Conservation (phyloP, 2,329 filamentous ascomycete genomes). For the Phyllosticta capitalensis region DNA sequence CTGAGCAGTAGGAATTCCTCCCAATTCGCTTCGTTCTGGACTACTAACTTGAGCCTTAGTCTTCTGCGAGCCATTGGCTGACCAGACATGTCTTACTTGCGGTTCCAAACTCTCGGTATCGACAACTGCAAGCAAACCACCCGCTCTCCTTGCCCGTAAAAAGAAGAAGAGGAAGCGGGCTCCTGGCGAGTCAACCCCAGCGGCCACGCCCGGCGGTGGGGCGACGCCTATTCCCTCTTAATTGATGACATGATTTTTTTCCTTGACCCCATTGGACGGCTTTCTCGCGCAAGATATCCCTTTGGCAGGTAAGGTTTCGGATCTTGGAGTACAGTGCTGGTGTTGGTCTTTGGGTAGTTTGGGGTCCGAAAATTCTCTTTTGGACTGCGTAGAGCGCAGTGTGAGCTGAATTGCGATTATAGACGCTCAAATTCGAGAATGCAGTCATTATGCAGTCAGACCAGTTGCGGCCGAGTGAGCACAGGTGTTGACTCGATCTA, state of each 20-base stretch:
- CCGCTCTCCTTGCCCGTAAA: conserved; percentile 25
- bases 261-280: background rate
- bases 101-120: conserved; percentile 29
- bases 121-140: conserved; percentile 23
- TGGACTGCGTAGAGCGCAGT: background rate
- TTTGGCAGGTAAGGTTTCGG: background rate
- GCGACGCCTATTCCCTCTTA: conserved; percentile 8
- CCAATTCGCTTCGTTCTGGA: background rate
- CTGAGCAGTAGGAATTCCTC: conserved; percentile 56
- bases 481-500: background rate
- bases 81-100: conserved; percentile 29
- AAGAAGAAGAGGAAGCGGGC: conserved; percentile 31
- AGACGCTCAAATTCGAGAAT: background rate
- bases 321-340: background rate
- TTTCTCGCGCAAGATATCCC: background rate
- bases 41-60: conserved; percentile 16
- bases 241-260: background rate
- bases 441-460: background rate
- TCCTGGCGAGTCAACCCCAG: conserved; percentile 21
- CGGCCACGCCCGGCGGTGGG: conserved; percentile 22
- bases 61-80: conserved; percentile 27
- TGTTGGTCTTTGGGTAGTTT: background rate
- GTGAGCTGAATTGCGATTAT: background rate
- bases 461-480: background rate
- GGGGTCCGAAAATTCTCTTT: background rate